Evolutionary conservation across 768 basidiomycete genomes (phyloP).

Genomic region (Serpula lacrymans): DNA sequence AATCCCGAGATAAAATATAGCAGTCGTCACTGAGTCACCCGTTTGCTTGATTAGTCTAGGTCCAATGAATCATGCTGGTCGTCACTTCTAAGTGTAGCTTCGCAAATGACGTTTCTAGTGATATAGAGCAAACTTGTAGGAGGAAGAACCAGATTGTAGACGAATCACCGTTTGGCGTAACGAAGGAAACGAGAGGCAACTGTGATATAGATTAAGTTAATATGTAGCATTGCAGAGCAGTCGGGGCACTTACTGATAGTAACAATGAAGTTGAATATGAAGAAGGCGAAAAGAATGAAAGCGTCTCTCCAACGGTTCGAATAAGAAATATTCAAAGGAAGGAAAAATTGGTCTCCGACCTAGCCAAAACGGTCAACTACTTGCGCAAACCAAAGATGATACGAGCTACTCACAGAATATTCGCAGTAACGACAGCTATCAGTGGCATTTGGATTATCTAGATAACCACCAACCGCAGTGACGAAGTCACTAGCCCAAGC

Average conservation of each 20-base stretch:
- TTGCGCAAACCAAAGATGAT: background rate
- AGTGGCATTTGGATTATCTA: slow-evolving; percentile 63
- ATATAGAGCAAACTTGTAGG: too few relatives aligned
- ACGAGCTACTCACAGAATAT: slow-evolving; percentile 37
- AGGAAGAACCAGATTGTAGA: too few relatives aligned
- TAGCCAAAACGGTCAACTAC: slow-evolving; percentile 12
- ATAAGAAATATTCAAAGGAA: slow-evolving; percentile 64
- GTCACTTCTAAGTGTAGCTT: too few relatives aligned
- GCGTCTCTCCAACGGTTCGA: slow-evolving; percentile 64
- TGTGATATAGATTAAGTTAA: slow-evolving; percentile 23
- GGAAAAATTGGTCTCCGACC: slow-evolving; percentile 68
- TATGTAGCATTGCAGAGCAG: slow-evolving; percentile 4
- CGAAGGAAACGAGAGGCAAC: slow-evolving; percentile 71
- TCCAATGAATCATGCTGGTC: too few relatives aligned
- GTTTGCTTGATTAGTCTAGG: too few relatives aligned
- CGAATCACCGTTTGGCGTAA: slow-evolving; percentile 60
- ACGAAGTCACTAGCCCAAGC: slow-evolving; percentile 73
- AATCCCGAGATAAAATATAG: too few relatives aligned
- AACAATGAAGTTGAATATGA: slow-evolving; percentile 67
- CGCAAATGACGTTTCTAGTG: too few relatives aligned
- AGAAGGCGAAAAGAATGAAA: slow-evolving; percentile 62
- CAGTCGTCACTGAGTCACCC: too few relatives aligned
- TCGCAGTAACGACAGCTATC: slow-evolving; percentile 70
- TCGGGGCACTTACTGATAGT: slow-evolving; percentile 42
- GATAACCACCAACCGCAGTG: slow-evolving; percentile 61